Conservation (phyloP, 805 yeast species). For the Candida lessepsii region DNA sequence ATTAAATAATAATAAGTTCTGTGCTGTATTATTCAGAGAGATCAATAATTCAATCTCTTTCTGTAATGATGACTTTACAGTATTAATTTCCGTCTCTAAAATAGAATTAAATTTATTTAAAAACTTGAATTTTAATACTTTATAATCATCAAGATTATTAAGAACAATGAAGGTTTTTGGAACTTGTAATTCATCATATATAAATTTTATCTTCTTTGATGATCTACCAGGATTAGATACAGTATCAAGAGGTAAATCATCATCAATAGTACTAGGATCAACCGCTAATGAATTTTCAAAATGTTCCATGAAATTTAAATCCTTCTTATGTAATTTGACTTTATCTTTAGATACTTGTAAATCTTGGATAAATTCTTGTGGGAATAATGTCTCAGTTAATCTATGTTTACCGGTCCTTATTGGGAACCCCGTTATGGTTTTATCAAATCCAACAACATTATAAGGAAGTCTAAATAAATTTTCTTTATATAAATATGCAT, state of each 20-base stretch:
- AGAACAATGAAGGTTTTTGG: constrained; percentile 28
- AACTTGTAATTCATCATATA: constrained; percentile 22
- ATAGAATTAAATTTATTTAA: constrained; percentile 17
- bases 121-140: constrained; percentile 18
- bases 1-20: constrained; percentile 21
- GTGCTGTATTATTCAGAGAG: constrained; percentile 19
- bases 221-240: neutral
- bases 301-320: constrained; percentile 32
- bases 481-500: constrained; percentile 28
- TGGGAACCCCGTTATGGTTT: constrained; percentile 39
- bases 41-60: constrained; percentile 29
- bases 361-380: constrained; percentile 41
- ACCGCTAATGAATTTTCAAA: constrained; percentile 14
- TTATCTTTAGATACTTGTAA: constrained; percentile 15
- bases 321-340: constrained; percentile 27
- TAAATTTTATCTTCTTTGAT: constrained; percentile 9
- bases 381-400: constrained; percentile 24
- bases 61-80: constrained; percentile 29
- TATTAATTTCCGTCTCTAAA: constrained; percentile 25
- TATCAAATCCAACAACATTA: constrained; percentile 43
- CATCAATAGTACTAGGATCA: constrained; percentile 14
- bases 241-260: neutral
- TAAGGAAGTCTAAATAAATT: constrained; percentile 32
- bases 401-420: constrained; percentile 23
- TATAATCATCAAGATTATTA: constrained; percentile 30